Evolutionary conservation across 768 basidiomycete genomes (phyloP).

Genomic region (Suillus hirtellus): DNA sequence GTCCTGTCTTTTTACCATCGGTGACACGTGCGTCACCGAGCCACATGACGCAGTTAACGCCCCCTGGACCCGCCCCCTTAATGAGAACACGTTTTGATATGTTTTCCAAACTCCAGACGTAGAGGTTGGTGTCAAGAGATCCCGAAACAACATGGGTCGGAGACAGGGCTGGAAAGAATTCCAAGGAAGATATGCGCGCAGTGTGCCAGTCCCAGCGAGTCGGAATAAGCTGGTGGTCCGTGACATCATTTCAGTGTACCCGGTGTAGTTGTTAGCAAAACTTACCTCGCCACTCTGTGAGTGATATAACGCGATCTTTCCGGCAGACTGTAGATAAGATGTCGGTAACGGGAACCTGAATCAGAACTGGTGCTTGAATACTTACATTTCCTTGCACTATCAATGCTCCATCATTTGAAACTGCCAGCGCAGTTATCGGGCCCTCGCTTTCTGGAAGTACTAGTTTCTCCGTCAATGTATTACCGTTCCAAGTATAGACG

Average conservation of each 20-base stretch:
- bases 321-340: slow-evolving; percentile 56
- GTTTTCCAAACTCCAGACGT: slow-evolving; percentile 76
- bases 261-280: not conserved
- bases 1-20: slow-evolving; percentile 42
- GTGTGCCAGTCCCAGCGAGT: slow-evolving; percentile 87
- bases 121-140: slow-evolving; percentile 91
- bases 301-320: slow-evolving; percentile 56
- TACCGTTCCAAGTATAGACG: slow-evolving; percentile 73
- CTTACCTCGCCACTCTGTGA: slow-evolving; percentile 8
- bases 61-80: slow-evolving; percentile 84
- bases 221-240: slow-evolving; percentile 47
- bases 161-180: slow-evolving; percentile 41
- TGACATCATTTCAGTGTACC: not conserved
- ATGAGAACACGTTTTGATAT: slow-evolving; percentile 68
- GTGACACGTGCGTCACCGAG: slow-evolving; percentile 36
- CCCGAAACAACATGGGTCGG: slow-evolving; percentile 81
- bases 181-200: slow-evolving; percentile 74
- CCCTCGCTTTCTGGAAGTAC: slow-evolving; percentile 70
- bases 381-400: slow-evolving; percentile 88
- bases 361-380: slow-evolving; percentile 3
- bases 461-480: slow-evolving; percentile 52
- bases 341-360: not conserved
- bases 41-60: slow-evolving; percentile 84
- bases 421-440: slow-evolving; percentile 69
- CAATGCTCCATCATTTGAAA: slow-evolving; percentile 74